These are phyloP conservation scores for Pseudognaphalium luteoalbum DNA, from an alignment of 129 eudicot genomes.

Conservation along the genomic window DNA sequence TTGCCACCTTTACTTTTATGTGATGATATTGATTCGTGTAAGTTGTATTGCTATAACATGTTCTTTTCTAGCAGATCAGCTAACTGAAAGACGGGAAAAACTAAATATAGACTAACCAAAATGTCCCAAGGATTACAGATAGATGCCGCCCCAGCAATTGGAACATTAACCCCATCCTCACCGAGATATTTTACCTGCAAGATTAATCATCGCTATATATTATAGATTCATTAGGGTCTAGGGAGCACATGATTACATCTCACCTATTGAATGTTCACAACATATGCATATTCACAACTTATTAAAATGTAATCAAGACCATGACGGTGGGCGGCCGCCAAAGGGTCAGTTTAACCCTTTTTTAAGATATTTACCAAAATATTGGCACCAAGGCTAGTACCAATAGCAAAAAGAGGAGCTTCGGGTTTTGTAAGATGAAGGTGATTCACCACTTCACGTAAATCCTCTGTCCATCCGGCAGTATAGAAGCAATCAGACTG, in stretches of 20 bases:
- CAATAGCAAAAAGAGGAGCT: constrained; percentile 75
- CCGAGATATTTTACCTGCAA: constrained; percentile 87
- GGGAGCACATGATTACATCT: background rate
- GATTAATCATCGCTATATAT: constrained; percentile 9
- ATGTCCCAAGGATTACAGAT: constrained; percentile 91
- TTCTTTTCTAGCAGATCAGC: background rate
- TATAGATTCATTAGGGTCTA: background rate
- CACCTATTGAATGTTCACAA: background rate
- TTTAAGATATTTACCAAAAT: constrained; percentile 54
- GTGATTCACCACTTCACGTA: constrained; percentile 61
- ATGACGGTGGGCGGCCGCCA: too few species aligned
- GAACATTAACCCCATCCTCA: constrained; percentile 68
- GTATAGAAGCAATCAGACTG: constrained; percentile 92
- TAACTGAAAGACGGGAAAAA: constrained; percentile 6
- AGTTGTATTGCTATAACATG: too few species aligned
- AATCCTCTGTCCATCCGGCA: constrained; percentile 79
- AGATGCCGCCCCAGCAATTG: constrained; percentile 78
- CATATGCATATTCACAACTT: too few species aligned
- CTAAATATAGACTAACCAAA: constrained; percentile 59
- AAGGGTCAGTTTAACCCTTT: too few species aligned
- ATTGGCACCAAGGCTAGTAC: constrained; percentile 98
- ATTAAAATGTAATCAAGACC: too few species aligned
- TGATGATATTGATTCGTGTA: too few species aligned
- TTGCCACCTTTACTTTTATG: too few species aligned
- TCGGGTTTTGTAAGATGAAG: constrained; percentile 58